phyloP scores from a whole-genome alignment of 805 yeast species.

The Tanozyma kutaoensis region DNA sequence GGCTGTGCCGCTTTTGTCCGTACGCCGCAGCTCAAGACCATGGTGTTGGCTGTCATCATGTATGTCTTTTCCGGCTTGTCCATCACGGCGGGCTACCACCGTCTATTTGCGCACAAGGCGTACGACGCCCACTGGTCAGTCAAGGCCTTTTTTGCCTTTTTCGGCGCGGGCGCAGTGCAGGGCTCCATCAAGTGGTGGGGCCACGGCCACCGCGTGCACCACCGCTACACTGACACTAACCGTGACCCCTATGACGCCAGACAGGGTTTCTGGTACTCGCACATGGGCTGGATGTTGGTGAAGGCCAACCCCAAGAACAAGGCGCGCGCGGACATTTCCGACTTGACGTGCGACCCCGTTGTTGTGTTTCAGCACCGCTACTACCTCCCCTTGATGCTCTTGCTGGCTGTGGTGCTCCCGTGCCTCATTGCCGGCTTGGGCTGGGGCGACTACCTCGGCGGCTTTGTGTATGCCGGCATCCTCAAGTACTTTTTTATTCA shows the following conservation, averaged over 20 bases:
- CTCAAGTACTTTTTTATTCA: conserved; percentile 59
- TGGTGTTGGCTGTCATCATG: conserved; percentile 36
- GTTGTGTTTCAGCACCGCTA: conserved; percentile 76
- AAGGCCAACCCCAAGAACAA: conserved; percentile 73
- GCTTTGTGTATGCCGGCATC: conserved; percentile 65
- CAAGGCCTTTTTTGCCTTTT: conserved; percentile 53
- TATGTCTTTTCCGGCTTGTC: conserved; percentile 57
- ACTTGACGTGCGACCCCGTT: conserved; percentile 63
- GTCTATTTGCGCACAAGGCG: conserved; percentile 69
- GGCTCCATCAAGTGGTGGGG: conserved; percentile 89
- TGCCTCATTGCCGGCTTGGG: conserved; percentile 18
- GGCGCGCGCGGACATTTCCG: conserved; percentile 74
- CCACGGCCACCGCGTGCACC: conserved; percentile 76
- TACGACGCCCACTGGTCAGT: conserved; percentile 51
- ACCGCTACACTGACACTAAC: conserved; percentile 70
- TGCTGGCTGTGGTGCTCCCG: conserved; percentile 57
- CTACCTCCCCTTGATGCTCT: conserved; percentile 46
- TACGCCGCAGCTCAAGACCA: conserved; percentile 39
- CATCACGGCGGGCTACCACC: conserved; percentile 76
- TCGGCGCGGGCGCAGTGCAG: conserved; percentile 75
- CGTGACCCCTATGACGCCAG: conserved; percentile 85
- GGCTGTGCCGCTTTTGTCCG: conserved; percentile 27
- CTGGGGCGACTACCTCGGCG: conserved; percentile 41
- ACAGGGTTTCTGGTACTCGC: conserved; percentile 73
- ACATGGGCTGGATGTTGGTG: conserved; percentile 76